A percentile compares a stretch with the other conserved stretches of the same genome.
These are phyloP conservation scores for Solanum tarijense DNA, from an alignment of 257 asterid genomes.

Conservation along the genomic window DNA sequence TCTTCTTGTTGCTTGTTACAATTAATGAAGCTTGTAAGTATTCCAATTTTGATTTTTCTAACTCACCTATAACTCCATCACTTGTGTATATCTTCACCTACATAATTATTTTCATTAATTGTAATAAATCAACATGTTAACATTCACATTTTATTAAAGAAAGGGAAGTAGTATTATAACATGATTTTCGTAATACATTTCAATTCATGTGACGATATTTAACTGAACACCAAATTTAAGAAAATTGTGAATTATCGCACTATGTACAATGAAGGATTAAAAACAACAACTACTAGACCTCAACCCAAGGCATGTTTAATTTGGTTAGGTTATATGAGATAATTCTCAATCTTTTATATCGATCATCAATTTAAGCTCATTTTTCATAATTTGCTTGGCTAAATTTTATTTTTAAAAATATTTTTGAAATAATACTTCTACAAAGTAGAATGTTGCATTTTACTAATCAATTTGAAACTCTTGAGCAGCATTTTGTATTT, in stretches of 20 bases:
- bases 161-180: not conserved
- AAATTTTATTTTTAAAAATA: too few relatives aligned
- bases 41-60: constrained; percentile 67
- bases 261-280: too few relatives aligned
- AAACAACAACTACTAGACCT: not conserved
- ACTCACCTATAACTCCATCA: constrained; percentile 57
- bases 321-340: not conserved
- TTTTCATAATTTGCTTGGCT: not conserved
- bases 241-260: fast-evolving
- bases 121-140: not conserved
- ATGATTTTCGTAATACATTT: not conserved
- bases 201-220: not conserved
- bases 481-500: too few relatives aligned
- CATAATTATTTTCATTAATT: not conserved
- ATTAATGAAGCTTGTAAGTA: constrained; percentile 74
- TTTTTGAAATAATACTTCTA: too few relatives aligned
- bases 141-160: not conserved
- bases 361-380: not conserved
- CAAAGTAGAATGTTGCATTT: too few relatives aligned
- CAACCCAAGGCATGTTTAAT: not conserved
- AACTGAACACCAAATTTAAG: fast-evolving
- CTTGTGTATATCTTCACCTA: constrained; percentile 80
- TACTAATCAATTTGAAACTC: too few relatives aligned
- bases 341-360: not conserved
- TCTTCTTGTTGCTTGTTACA: constrained; percentile 41